Base-by-base conservation (phyloP, 257 asterid genomes). In the Linaria vulgaris region DNA sequence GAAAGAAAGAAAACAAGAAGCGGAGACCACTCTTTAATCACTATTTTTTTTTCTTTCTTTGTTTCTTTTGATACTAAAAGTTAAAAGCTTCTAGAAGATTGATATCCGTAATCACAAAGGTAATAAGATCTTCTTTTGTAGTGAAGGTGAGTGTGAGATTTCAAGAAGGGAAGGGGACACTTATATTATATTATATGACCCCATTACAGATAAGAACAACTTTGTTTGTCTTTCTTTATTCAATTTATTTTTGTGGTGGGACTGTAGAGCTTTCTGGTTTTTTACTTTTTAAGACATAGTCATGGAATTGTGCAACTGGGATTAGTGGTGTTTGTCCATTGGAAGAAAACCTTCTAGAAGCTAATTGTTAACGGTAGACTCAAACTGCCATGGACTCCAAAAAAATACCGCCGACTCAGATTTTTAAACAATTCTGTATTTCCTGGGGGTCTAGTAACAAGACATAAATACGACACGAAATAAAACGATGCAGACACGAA, bases 311-410 rank as follows among this genome's bases (percentile, higher is more conserved):
- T 15, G 13, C 30, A 30, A 54, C 5, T 22, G 27, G 19, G 21
- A 10, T 0, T 34, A 24, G 61, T n/a, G 15, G 61, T 55, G 61
- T 55, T 24, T 55, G 61, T 22, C 23, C 24, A 55, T 55, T 6
- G 61, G 16, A n/a, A 55, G n/a, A 55, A 55, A 43, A 25, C 22
- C 37, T 51, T 55, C 61, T 55, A 55, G 61, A 55, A 55, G 61
- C 11, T 11, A 53, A 23, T 27, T 6, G 34, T 2, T 3, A 27
- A 27, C 34, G 34, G 3, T 27, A 27, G 34, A 27, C 34, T 27
- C 34, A 6, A n/a, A n/a, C n/a, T n/a, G n/a, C n/a, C n/a, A n/a
- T n/a, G n/a, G n/a, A n/a, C n/a, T n/a, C n/a, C n/a, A n/a, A n/a
- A n/a, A n/a, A n/a, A n/a, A n/a, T n/a, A n/a, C n/a, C n/a, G n/a